A percentile compares a stretch with the other conserved stretches of the same genome.
Evolutionary conservation across 2,329 filamentous ascomycete genomes (phyloP).

Genomic region (Ceratocystis harringtonii): DNA sequence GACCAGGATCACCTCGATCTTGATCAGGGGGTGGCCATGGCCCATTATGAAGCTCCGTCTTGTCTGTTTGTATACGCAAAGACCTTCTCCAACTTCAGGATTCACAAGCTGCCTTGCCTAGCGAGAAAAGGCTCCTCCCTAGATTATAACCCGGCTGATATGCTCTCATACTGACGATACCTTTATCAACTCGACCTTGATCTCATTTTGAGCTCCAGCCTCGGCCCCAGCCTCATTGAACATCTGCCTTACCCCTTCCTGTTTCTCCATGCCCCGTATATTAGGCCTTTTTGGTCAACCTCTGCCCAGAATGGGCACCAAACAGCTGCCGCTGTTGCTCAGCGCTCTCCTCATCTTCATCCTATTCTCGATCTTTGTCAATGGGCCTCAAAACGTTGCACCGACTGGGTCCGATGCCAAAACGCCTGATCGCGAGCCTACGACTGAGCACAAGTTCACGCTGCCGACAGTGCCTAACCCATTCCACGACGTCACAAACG

Average conservation of each 20-base stretch:
- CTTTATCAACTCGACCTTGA: no score
- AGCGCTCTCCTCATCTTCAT: slow-evolving; percentile 37
- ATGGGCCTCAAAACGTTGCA: slow-evolving; percentile 18
- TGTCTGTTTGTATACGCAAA: not conserved
- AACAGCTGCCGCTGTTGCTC: slow-evolving; percentile 38
- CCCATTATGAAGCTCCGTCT: not conserved
- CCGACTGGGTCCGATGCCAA: not conserved
- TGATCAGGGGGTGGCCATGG: slow-evolving; percentile 3
- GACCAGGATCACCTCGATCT: not conserved
- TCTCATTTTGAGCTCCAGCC: not conserved
- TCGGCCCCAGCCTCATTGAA: not conserved
- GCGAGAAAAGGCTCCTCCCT: not conserved
- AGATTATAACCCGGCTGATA: no score
- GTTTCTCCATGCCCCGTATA: slow-evolving; percentile 29
- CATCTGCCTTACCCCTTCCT: not conserved
- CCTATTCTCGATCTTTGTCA: slow-evolving; percentile 38
- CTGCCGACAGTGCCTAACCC: slow-evolving; percentile 34
- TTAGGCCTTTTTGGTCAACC: slow-evolving; percentile 32
- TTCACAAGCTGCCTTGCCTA: not conserved
- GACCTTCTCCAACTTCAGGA: not conserved
- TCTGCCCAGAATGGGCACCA: slow-evolving; percentile 36
- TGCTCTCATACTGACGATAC: no score
- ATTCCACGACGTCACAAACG: slow-evolving; percentile 30
- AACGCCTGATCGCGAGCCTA: not conserved
- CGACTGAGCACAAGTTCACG: slow-evolving; percentile 33